phyloP scores from a whole-genome alignment of 768 basidiomycete genomes.

The Gloeostereum incarnatum region DNA sequence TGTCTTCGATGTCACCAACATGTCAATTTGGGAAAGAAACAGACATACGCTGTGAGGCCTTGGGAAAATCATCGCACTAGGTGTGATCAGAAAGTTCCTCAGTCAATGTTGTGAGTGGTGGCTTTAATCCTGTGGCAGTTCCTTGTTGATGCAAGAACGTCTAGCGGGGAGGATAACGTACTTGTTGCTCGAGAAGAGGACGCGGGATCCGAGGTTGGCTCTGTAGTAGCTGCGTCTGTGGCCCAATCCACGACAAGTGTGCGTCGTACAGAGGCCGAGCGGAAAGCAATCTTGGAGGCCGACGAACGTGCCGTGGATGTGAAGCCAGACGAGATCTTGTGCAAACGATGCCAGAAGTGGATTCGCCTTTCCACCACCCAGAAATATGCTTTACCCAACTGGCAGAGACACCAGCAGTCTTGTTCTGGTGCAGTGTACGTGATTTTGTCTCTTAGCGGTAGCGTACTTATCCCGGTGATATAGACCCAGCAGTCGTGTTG shows the following conservation, averaged over 20 bases:
- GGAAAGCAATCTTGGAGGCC: conserved; percentile 39
- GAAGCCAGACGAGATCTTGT: conserved; percentile 42
- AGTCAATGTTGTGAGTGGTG: conserved; percentile 12
- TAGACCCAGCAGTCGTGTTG: conserved; percentile 51
- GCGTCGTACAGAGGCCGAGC: conserved; percentile 28
- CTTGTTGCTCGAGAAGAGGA: no score
- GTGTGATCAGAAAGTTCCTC: conserved; percentile 35
- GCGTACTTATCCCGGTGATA: conserved; percentile 1
- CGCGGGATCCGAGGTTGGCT: background rate
- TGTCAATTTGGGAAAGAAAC: conserved; percentile 46
- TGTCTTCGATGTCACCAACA: conserved; percentile 51
- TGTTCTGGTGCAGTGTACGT: conserved; percentile 37
- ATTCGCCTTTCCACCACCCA: conserved; percentile 35
- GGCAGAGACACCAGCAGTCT: conserved; percentile 40
- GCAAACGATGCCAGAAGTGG: conserved; percentile 58
- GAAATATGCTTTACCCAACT: conserved; percentile 38
- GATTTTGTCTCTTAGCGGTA: conserved; percentile 1
- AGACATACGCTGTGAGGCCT: conserved; percentile 46
- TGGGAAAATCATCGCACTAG: conserved; percentile 53
- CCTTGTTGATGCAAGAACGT: background rate
- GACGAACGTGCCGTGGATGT: conserved; percentile 45
- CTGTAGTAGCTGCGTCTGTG: background rate
- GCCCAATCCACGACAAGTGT: background rate
- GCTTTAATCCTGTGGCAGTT: background rate
- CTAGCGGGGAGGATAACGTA: background rate